phyloP scores from a whole-genome alignment of 345 rosid genomes.

The Trapa incisa region DNA sequence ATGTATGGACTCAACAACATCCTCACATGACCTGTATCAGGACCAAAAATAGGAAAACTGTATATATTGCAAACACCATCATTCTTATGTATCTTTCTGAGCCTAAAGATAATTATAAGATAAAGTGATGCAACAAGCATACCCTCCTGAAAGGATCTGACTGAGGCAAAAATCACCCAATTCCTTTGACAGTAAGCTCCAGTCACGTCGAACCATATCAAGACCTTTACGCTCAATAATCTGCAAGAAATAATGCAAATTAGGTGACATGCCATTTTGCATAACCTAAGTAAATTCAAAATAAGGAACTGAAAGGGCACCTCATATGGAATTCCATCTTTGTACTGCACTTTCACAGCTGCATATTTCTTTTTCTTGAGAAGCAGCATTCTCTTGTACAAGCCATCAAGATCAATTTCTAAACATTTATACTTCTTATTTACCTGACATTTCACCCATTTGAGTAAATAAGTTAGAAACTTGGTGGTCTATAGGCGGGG shows the following conservation, averaged over 20 bases:
- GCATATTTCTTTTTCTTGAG: constrained; percentile 98
- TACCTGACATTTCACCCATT: constrained; percentile 32
- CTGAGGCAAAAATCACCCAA: constrained; percentile 75
- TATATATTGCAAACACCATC: not conserved
- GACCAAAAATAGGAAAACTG: constrained; percentile 8
- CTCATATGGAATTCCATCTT: constrained; percentile 68
- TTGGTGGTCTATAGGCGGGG: not conserved
- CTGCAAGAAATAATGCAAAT: constrained; percentile 27
- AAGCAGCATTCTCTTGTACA: constrained; percentile 95
- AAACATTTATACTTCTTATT: constrained; percentile 85
- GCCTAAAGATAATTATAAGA: not conserved
- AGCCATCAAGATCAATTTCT: constrained; percentile 91
- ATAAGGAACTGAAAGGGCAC: constrained; percentile 21
- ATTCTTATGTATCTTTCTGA: not conserved
- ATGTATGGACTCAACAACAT: constrained; percentile 83
- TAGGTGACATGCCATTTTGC: not conserved
- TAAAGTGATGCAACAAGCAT: constrained; percentile 6
- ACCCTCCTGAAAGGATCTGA: constrained; percentile 94
- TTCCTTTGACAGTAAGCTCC: constrained; percentile 95
- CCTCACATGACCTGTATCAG: constrained; percentile 72
- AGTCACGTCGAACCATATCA: constrained; percentile 99
- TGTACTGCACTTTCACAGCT: constrained; percentile 77
- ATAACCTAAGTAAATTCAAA: not conserved
- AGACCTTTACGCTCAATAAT: constrained; percentile 94
- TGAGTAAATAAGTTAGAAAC: not conserved